A percentile compares a stretch with the other conserved stretches of the same genome.
Conservation (phyloP, 2,329 filamentous ascomycete genomes). For the Zymoseptoria tritici region DNA sequence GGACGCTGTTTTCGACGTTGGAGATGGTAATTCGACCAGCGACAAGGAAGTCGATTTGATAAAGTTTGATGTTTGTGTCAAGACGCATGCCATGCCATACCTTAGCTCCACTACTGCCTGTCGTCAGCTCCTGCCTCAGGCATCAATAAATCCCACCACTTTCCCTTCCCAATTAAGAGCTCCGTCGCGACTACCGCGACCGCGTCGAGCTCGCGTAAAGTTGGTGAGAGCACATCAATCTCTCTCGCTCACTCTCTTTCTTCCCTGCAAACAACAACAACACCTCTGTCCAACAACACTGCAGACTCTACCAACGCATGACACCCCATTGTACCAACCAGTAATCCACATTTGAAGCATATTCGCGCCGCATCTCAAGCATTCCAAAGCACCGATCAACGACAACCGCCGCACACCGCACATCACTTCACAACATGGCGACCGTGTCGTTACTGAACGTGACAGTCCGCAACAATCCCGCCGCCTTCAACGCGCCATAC, state of each 20-base stretch:
- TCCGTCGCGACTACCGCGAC: not conserved
- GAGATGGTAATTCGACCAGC: not conserved
- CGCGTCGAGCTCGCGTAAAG: not conserved
- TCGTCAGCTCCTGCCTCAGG: not conserved
- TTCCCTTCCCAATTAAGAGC: not conserved
- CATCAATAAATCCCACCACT: not conserved
- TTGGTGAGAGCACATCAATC: not conserved
- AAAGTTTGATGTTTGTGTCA: not conserved
- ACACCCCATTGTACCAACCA: not conserved
- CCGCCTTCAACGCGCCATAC: conserved; percentile 85
- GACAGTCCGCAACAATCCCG: conserved; percentile 94
- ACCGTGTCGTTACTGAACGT: conserved; percentile 94
- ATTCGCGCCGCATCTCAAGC: not conserved
- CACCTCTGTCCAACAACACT: not conserved
- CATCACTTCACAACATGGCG: conserved; percentile 59
- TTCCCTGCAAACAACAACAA: not conserved
- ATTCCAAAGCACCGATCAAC: not conserved
- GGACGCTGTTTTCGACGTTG: not conserved
- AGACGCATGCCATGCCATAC: not conserved
- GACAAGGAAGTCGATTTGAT: too few relatives aligned
- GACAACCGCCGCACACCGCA: not conserved
- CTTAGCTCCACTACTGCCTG: not conserved
- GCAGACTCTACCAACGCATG: not conserved
- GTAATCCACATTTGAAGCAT: too few relatives aligned
- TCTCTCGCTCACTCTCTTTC: not conserved